Base-by-base conservation (phyloP, 2,329 filamentous ascomycete genomes). In the Claviceps sp. region DNA sequence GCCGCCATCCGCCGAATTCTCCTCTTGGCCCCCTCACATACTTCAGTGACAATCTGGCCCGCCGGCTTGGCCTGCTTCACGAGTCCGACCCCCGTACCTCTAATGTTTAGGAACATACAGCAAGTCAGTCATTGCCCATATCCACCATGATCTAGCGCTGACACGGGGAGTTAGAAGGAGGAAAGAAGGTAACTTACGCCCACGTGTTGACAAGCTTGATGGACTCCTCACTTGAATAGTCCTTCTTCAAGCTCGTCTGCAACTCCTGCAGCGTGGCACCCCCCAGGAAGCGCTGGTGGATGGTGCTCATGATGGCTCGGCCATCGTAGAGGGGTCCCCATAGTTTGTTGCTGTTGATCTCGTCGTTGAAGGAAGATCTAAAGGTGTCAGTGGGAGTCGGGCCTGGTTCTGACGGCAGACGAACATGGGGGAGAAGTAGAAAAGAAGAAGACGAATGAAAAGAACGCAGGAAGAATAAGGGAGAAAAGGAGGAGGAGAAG, bases 321-420 rank as follows among this genome's bases (percentile, higher is more conserved):
- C 72, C 72, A 40, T 74, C 72, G 54, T 73, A 74, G 1, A 67
- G 59, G 4, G 58, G 56, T 2, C 70, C 68, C 72, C 72, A 74
- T 20, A 73, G 59, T 6, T 56, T 55, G 26, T 55, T 66, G 22
- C 66, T 63, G 50, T 61, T 65, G 54, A 74, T 61, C 30, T 67
- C 60, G 52, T 74, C 72, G 55, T 74, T 67, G 54, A 73, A 71
- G 0, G 65, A 61, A 0, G 71, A 69, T 41, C 65, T 67, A n/a
- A 2, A 30, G 14, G 26, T 24, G 46, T 37, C 3, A 20, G 30
- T 20, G n/a, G 16, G 11, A 44, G 26, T 30, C 26, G 26, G 26
- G 8, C 26, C 26, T 0, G 26, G 26, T 30, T 9, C 26, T 30
- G 26, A 30, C 26, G 8, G 26, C 3, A 9, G 8, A 30, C 8